Base-by-base conservation (phyloP, 2,329 filamentous ascomycete genomes). In the Colletotrichum cereale region DNA sequence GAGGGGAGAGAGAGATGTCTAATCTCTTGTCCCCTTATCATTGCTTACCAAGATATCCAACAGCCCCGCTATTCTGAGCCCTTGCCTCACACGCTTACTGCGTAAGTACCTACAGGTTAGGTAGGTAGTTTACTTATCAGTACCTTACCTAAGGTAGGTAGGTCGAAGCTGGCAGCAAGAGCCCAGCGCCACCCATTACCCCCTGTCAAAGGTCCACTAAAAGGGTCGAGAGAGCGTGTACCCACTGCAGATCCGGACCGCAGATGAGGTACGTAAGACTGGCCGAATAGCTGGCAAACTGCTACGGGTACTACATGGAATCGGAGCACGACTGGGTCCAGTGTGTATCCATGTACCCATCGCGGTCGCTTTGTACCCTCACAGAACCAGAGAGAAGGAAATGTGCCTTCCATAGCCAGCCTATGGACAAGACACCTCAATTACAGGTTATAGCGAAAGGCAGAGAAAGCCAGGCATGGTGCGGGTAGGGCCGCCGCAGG, bases 161-260 rank as follows among this genome's bases (percentile, higher is more conserved):
- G 44, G 44, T 62, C 31, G 60, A 52, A 40, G 31, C 44, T 52
- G 44, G 14, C 34, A 52, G 31, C 47, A 50, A 26, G 44, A 34
- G 42, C 24, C 36, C 50, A 36, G 53, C 53, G 31, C 56, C 31
- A 29, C 21, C 56, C 18, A 47, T 11, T 6, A 29, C 40, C 64
- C 53, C 66, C 53, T 68, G 66, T 47, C 26, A 29, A 34, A 18
- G 18, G 40, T 10, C 52, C 36, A 62, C 48, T 47, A 38, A 53
- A 56, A 67, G 44, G 44, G 40, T 67, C 55, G 63, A 67, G 26
- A 65, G 66, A 34, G 34, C 47, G 50, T 53, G 42, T 38, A 53
- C 36, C 44, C 62, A 60, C 67, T 60, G 62, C 62, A 57, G 66
- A 66, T 69, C 67, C 31, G 67, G 38, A 55, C 21, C 42, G 60